A percentile compares a stretch with the other conserved stretches of the same genome.
phyloP scores from a whole-genome alignment of 441 rosid genomes.

The Croton laevigatus region DNA sequence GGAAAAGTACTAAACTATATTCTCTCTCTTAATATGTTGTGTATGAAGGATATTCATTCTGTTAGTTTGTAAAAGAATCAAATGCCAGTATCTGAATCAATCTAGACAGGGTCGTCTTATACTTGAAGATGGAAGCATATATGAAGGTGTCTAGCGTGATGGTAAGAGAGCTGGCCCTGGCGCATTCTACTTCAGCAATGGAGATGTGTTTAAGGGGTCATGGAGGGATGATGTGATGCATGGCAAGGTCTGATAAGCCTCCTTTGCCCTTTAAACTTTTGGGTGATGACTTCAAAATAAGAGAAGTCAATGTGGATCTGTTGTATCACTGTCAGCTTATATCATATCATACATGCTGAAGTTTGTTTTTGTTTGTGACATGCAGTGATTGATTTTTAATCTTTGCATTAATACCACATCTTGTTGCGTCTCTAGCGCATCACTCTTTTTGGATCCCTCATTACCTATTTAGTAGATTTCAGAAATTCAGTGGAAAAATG shows the following conservation, averaged over 20 bases:
- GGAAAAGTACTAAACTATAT: constrained; percentile 63
- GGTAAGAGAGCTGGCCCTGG: constrained; percentile 94
- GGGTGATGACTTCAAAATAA: not conserved
- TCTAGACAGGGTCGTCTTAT: constrained; percentile 66
- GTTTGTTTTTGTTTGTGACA: not conserved
- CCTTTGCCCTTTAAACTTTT: constrained; percentile 13
- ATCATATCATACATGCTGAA: not conserved
- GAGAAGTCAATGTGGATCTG: not conserved
- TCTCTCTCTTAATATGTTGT: constrained; percentile 9
- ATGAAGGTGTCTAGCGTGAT: constrained; percentile 90
- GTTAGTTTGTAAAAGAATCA: constrained; percentile 11
- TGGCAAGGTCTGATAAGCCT: constrained; percentile 77
- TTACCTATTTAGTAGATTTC: too few relatives aligned
- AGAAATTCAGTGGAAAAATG: too few relatives aligned
- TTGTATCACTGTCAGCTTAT: not conserved
- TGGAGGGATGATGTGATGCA: constrained; percentile 97
- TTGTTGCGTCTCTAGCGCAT: too few relatives aligned
- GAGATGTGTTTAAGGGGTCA: constrained; percentile 95
- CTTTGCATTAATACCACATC: too few relatives aligned
- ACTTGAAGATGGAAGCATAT: constrained; percentile 82
- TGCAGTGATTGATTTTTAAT: too few relatives aligned
- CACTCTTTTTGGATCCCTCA: too few relatives aligned
- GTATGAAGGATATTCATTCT: constrained; percentile 21
- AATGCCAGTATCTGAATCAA: constrained; percentile 21
- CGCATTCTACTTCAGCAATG: constrained; percentile 83